Evolutionary conservation across 176 grass and related monocot genomes (phyloP).

Genomic region (Rhynchospora breviuscula): DNA sequence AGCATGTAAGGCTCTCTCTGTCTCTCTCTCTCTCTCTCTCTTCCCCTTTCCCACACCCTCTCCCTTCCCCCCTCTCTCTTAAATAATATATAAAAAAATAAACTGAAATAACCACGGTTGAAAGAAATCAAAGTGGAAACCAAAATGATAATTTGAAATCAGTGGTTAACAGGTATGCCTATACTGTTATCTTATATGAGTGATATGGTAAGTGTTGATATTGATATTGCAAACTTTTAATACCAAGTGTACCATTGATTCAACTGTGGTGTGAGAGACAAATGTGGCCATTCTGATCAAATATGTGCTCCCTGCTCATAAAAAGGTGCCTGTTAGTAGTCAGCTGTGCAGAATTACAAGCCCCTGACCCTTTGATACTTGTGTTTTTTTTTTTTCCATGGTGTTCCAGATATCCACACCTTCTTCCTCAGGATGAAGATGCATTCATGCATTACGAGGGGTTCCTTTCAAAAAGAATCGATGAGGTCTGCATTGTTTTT

Average conservation of each 20-base stretch:
- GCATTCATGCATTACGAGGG: slow-evolving; percentile 88
- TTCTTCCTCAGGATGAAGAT: slow-evolving; percentile 96
- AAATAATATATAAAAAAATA: not conserved
- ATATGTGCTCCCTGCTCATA: not conserved
- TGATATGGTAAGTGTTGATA: not conserved
- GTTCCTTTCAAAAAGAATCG: slow-evolving; percentile 68
- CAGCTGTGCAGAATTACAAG: not conserved
- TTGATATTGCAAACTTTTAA: not conserved
- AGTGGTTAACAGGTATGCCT: not conserved
- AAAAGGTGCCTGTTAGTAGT: not conserved
- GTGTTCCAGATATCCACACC: slow-evolving; percentile 64
- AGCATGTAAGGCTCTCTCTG: slow-evolving; percentile 59
- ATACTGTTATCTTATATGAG: not conserved
- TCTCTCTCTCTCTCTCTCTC: not conserved
- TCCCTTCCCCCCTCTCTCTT: not conserved
- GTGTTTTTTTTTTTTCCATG: slow-evolving; percentile 12
- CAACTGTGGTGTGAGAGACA: no score
- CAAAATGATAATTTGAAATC: not conserved
- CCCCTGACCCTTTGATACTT: not conserved
- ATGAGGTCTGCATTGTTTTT: slow-evolving; percentile 56
- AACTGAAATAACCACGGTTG: not conserved
- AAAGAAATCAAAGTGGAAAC: not conserved
- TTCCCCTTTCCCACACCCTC: no score
- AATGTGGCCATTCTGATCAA: not conserved
- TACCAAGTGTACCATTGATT: no score